These are phyloP conservation scores for Apophysomyces variabilis DNA, from an alignment of 371 early-diverging fungal genomes.

Conservation along the genomic window DNA sequence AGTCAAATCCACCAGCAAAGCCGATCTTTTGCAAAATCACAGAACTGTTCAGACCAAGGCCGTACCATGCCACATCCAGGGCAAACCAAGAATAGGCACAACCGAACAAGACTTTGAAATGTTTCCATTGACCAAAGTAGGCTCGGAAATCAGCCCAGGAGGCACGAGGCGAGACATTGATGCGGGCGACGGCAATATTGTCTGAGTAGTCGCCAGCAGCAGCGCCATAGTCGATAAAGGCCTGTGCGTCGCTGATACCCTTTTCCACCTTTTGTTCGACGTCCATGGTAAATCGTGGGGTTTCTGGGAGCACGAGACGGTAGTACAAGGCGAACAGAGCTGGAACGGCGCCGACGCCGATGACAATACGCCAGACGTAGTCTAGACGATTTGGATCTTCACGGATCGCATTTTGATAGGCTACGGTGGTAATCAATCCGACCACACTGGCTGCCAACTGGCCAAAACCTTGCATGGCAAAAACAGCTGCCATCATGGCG, in stretches of 20 bases:
- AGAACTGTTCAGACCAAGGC: constrained; percentile 81
- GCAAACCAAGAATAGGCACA: constrained; percentile 73
- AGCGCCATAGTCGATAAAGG: constrained; percentile 42
- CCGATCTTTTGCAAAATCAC: constrained; percentile 71
- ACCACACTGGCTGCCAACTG: constrained; percentile 73
- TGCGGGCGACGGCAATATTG: constrained; percentile 28
- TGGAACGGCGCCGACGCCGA: constrained; percentile 78
- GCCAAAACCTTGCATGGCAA: constrained; percentile 90
- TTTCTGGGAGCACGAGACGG: constrained; percentile 86
- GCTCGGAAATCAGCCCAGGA: constrained; percentile 61
- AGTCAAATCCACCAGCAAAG: constrained; percentile 58
- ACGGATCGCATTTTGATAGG: constrained; percentile 58
- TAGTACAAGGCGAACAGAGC: constrained; percentile 65
- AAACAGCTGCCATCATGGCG: constrained; percentile 85
- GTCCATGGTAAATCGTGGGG: constrained; percentile 83
- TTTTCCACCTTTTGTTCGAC: constrained; percentile 67
- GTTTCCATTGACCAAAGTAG: constrained; percentile 62
- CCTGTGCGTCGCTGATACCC: constrained; percentile 59
- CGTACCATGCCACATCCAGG: constrained; percentile 89
- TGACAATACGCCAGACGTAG: constrained; percentile 80
- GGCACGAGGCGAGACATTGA: constrained; percentile 37
- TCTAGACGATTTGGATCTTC: constrained; percentile 63
- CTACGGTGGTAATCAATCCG: constrained; percentile 59
- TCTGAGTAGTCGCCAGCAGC: constrained; percentile 39
- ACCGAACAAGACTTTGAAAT: constrained; percentile 63